phyloP scores from a whole-genome alignment of 192 early-diverging fungal genomes.

The Haplosporangium gracile region DNA sequence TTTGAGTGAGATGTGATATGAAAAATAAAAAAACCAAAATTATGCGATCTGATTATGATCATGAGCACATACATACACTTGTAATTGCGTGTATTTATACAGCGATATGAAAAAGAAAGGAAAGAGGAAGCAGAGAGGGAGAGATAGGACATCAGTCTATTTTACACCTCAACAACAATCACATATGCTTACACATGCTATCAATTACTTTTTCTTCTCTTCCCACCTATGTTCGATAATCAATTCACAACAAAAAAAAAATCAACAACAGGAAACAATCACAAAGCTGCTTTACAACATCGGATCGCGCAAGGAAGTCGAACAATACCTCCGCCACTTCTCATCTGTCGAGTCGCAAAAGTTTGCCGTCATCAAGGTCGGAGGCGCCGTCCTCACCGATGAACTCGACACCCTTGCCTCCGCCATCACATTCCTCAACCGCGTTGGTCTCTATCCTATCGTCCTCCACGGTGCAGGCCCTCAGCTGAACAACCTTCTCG shows the following conservation, averaged over 20 bases:
- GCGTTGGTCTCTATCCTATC: slow-evolving; percentile 98
- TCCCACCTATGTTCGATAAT: background rate
- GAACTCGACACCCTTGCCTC: slow-evolving; percentile 95
- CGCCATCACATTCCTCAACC: slow-evolving; percentile 95
- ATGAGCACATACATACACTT: background rate
- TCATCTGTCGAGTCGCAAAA: slow-evolving; percentile 98
- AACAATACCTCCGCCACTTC: slow-evolving; percentile 98
- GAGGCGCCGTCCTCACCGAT: slow-evolving; percentile 95
- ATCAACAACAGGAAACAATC: slow-evolving; percentile 79
- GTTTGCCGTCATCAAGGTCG: slow-evolving; percentile 99
- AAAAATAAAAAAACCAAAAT: background rate
- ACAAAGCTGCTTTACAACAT: slow-evolving; percentile 96
- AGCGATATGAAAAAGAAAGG: too few relatives aligned
- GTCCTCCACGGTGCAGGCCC: slow-evolving; percentile 99
- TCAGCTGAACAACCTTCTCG: slow-evolving; percentile 92
- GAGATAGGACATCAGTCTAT: too few relatives aligned
- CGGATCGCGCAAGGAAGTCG: slow-evolving; percentile 98
- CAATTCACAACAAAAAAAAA: background rate
- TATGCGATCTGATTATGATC: slow-evolving; percentile 9
- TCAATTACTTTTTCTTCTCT: background rate
- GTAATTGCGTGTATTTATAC: too few relatives aligned
- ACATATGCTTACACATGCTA: background rate
- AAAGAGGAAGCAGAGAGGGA: too few relatives aligned
- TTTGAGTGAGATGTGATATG: background rate
- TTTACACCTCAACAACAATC: background rate